phyloP scores from a whole-genome alignment of 331 rosid species.

The Malus hybrid region DNA sequence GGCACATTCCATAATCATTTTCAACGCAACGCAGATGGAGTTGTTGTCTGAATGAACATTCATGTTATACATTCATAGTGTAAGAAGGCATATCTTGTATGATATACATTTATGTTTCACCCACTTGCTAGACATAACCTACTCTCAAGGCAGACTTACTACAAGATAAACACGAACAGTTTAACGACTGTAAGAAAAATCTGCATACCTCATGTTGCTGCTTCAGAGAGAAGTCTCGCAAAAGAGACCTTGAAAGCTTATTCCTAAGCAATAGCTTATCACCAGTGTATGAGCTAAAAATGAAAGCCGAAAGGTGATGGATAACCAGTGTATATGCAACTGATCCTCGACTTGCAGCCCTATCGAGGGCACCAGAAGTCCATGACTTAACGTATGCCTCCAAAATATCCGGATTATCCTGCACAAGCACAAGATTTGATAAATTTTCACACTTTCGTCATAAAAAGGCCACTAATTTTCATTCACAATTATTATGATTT shows the following conservation, averaged over 20 bases:
- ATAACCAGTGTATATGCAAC: slow-evolving; percentile 50
- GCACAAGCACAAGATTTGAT: slow-evolving; percentile 16
- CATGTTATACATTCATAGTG: not conserved
- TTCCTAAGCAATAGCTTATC: slow-evolving; percentile 55
- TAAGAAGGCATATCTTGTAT: not conserved
- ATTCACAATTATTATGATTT: not conserved
- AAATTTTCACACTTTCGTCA: not conserved
- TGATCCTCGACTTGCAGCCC: slow-evolving; percentile 69
- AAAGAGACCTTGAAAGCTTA: slow-evolving; percentile 63
- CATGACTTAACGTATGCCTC: slow-evolving; percentile 81
- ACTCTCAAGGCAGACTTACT: not conserved
- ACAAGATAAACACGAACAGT: not conserved
- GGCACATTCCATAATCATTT: not conserved
- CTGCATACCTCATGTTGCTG: slow-evolving; percentile 62
- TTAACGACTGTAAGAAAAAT: not conserved
- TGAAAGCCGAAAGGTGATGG: slow-evolving; percentile 77
- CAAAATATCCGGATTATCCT: slow-evolving; percentile 68
- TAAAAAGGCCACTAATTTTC: not conserved
- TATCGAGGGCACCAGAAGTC: slow-evolving; percentile 83
- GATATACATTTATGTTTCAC: not conserved
- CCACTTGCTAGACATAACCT: not conserved
- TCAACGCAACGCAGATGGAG: not conserved
- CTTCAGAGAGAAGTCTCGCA: slow-evolving; percentile 65
- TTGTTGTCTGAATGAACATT: not conserved
- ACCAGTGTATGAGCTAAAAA: slow-evolving; percentile 33